Evolutionary conservation across 176 grass and related monocot species (phyloP).

Genomic region (Elymus sibiricus): DNA sequence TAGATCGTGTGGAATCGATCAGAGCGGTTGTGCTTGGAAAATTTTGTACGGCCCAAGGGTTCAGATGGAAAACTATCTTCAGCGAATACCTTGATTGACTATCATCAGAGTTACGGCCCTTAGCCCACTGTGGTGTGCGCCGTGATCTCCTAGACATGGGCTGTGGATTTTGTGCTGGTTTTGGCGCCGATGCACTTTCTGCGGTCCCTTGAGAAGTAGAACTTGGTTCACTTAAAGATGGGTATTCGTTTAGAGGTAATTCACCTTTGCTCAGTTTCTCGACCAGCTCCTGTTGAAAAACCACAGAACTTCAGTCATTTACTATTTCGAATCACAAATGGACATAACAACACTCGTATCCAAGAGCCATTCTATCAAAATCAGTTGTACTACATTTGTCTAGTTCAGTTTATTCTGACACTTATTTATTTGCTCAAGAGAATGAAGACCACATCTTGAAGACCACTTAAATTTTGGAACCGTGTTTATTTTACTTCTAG

Average conservation of each 20-base stretch:
- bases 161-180: conserved; percentile 36
- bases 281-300: conserved; percentile 66
- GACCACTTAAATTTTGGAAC: not conserved
- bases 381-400: not conserved
- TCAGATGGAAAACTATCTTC: not conserved
- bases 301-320: not conserved
- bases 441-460: not conserved
- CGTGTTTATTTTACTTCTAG: conserved; percentile 4
- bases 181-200: not conserved
- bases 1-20: not conserved
- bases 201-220: conserved; percentile 32
- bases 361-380: not conserved
- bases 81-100: conserved; percentile 68
- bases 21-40: not conserved
- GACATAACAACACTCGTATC: not conserved
- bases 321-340: not conserved
- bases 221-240: conserved; percentile 61
- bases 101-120: conserved; percentile 48
- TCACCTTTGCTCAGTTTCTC: conserved; percentile 75
- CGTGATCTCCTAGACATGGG: conserved; percentile 72
- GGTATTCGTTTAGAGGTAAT: conserved; percentile 69
- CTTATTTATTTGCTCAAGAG: conserved; percentile 4
- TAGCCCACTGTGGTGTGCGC: conserved; percentile 83
- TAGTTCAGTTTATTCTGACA: not conserved
- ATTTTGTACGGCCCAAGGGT: too few relatives aligned